Percentiles rank a stretch among this genome's conserved stretches.
Conservation (phyloP, 345 rosid species). For the Eucalyptus viminalis region DNA sequence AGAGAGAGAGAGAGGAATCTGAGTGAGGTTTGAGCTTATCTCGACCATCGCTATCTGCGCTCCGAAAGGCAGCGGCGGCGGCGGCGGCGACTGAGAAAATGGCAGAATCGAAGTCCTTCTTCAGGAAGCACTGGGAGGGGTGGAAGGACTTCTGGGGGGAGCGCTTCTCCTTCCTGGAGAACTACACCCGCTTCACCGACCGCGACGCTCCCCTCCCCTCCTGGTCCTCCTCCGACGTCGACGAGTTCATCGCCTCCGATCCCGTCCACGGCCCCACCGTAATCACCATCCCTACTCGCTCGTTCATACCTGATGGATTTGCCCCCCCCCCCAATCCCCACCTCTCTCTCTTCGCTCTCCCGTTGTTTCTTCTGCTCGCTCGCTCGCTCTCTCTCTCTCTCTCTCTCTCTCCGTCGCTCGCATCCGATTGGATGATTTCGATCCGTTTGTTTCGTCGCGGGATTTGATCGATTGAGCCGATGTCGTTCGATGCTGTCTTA, state of each 20-base stretch:
- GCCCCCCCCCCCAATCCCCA: background rate
- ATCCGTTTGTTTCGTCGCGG: background rate
- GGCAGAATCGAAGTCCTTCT: conserved; percentile 10
- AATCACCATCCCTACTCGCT: background rate
- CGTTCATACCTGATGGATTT: background rate
- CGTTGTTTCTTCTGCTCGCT: background rate
- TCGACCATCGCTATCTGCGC: background rate
- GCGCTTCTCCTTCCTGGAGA: conserved; percentile 38
- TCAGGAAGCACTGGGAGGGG: conserved; percentile 36
- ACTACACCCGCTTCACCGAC: conserved; percentile 44
- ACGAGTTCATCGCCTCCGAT: conserved; percentile 80
- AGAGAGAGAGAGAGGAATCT: background rate
- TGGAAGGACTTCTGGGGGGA: conserved; percentile 64
- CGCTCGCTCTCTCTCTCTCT: background rate
- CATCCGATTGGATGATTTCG: background rate
- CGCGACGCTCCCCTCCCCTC: conserved; percentile 55
- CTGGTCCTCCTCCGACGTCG: conserved; percentile 79
- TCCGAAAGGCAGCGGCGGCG: background rate
- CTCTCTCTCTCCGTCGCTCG: background rate
- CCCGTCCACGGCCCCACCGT: conserved; percentile 75
- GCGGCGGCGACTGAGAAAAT: background rate
- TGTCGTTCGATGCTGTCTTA: background rate
- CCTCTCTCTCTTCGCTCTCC: background rate
- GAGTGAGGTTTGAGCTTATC: background rate
- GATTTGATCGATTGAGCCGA: background rate